Conservation (phyloP, 495 filamentous ascomycete genomes). For the Clohesyomyces aquaticus region DNA sequence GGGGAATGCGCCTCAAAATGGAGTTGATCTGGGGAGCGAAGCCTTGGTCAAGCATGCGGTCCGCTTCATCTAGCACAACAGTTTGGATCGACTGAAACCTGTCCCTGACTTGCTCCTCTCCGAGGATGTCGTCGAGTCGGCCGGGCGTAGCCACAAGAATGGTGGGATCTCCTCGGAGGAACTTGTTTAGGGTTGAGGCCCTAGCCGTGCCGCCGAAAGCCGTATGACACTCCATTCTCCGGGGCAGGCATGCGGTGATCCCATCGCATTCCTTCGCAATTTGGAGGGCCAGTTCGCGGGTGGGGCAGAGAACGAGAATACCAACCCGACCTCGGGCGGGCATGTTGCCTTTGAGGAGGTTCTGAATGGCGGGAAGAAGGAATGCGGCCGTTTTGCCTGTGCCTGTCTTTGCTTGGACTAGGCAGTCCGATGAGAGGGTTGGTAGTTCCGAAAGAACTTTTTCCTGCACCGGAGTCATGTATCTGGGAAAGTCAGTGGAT, state of each 20-base stretch:
- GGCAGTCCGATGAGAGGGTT: constrained; percentile 55
- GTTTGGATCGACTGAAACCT: constrained; percentile 59
- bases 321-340: constrained; percentile 56
- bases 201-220: constrained; percentile 59
- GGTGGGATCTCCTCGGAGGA: constrained; percentile 55
- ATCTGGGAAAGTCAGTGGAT: constrained; percentile 18
- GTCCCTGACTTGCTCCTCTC: constrained; percentile 50
- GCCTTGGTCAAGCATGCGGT: constrained; percentile 68
- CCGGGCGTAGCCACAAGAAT: constrained; percentile 68
- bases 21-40: constrained; percentile 62
- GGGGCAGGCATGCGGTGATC: constrained; percentile 52
- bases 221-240: constrained; percentile 54
- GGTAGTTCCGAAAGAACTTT: constrained; percentile 58
- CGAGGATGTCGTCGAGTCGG: constrained; percentile 64
- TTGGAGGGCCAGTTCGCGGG: constrained; percentile 67
- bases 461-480: constrained; percentile 62
- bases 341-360: constrained; percentile 37
- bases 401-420: constrained; percentile 46
- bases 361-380: constrained; percentile 29
- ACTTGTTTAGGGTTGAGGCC: constrained; percentile 51
- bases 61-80: constrained; percentile 68
- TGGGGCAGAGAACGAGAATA: constrained; percentile 67
- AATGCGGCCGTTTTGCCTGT: constrained; percentile 44
- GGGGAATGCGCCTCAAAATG: constrained; percentile 61
- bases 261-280: constrained; percentile 63